These are phyloP conservation scores for Exophiala alcalophila DNA, from an alignment of 2,329 filamentous ascomycete species.

Conservation along the genomic window DNA sequence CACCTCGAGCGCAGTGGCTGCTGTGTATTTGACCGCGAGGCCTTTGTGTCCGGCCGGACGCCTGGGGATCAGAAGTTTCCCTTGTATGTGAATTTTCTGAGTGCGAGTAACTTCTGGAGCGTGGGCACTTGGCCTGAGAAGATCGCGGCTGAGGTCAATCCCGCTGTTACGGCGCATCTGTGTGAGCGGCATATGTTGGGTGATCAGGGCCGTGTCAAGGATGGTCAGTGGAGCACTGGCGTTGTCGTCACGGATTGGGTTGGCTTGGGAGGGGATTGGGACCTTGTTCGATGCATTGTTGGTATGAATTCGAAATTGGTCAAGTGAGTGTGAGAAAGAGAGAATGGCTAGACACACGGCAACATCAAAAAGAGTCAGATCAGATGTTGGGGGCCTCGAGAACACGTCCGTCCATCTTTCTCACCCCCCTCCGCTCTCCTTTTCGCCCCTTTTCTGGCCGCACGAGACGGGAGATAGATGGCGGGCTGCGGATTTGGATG, in stretches of 20 bases:
- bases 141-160: slow-evolving; percentile 84
- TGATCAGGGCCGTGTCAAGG: slow-evolving; percentile 37
- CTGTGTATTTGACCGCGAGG: slow-evolving; percentile 47
- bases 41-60: too few relatives aligned
- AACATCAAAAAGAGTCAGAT: too few relatives aligned
- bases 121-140: slow-evolving; percentile 87
- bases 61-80: slow-evolving; percentile 50
- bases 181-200: slow-evolving; percentile 50
- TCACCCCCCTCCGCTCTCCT: too few relatives aligned
- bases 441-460: too few relatives aligned
- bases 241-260: slow-evolving; percentile 95
- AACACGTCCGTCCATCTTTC: too few relatives aligned
- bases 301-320: slow-evolving; percentile 75
- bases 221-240: slow-evolving; percentile 75
- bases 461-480: too few relatives aligned
- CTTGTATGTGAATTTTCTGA: slow-evolving; percentile 87
- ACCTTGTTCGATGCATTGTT: slow-evolving; percentile 79
- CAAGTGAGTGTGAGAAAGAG: too few relatives aligned
- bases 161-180: slow-evolving; percentile 62
- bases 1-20: slow-evolving; percentile 64
- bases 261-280: slow-evolving; percentile 82
- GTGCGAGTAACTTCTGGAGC: slow-evolving; percentile 92
- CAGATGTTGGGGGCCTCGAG: too few relatives aligned
- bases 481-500: too few relatives aligned
- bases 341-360: too few relatives aligned